Evolutionary conservation across 208 protist genomes (phyloP), one percentile per base, ranked within the genome.

Genomic region (Phytomonas sp.): DNA sequence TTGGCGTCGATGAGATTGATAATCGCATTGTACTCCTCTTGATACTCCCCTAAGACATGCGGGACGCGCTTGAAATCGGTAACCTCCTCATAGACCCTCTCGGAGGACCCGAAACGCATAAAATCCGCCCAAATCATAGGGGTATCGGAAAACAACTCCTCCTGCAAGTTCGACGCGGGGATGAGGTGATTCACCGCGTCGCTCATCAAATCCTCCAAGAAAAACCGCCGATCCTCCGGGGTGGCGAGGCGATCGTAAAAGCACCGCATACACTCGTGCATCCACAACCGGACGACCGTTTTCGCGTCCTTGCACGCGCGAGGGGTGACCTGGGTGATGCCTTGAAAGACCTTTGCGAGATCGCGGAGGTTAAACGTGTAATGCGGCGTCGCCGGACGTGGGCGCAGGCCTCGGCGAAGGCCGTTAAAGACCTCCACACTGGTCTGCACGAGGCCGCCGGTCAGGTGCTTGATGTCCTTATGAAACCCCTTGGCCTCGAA

Each of bases 361-460:
- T 99, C 98, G 67, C 98, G 92, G 17, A 99, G 82, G 71, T 99
- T 99, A 86, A 99, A 99, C 3, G 97, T 98, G 85, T 99, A 99
- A 82, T 99, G 98, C 53, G 96, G 85, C 68, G 98, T 99, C 34
- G 88, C 79, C 23, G 98, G 98, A 31, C 94, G 98, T 46, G 98
- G 98, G 2, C 98, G 88, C 64, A 99, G 82, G 11, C 79, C 84
- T 6, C 94, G 81, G 31, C 86, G 80, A n/a, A 98, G 80, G 43
- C 83, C 86, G 68, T 85, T 85, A 81, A 98, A 99, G 9, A 99
- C 78, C 33, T 97, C 93, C 23, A 98, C 83, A 62, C 83, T 94
- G 17, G 86, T 91, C 37, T 78, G 74, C 40, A 99, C 94, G 32
- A 98, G 66, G 23, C 77, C 17, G 20, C 84, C 81, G 9, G 77